phyloP scores from a whole-genome alignment of 352 stramenopile genomes.

The Aphanomyces cochlioides region DNA sequence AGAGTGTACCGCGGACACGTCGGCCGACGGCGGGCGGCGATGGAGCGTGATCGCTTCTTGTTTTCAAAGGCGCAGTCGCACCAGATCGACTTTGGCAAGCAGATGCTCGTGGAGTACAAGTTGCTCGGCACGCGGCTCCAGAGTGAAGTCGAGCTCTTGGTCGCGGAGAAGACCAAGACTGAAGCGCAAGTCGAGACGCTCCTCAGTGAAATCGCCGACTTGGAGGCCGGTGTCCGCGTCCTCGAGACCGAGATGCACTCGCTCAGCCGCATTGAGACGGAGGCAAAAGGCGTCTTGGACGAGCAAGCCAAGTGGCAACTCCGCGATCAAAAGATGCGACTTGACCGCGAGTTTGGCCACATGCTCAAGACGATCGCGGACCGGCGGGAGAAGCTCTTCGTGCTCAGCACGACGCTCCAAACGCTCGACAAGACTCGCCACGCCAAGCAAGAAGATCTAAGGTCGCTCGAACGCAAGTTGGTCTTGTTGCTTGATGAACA shows the following conservation, averaged over 20 bases:
- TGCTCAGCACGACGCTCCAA: slow-evolving; percentile 84
- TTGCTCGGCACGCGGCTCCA: slow-evolving; percentile 92
- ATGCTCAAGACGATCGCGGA: slow-evolving; percentile 93
- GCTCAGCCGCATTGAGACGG: slow-evolving; percentile 87
- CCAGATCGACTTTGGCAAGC: slow-evolving; percentile 92
- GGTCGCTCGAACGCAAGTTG: slow-evolving; percentile 90
- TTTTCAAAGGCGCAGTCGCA: slow-evolving; percentile 92
- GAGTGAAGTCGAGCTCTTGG: slow-evolving; percentile 89
- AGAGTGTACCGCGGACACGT: slow-evolving; percentile 83
- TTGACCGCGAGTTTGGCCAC: slow-evolving; percentile 92
- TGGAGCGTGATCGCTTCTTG: slow-evolving; percentile 92
- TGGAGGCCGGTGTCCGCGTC: slow-evolving; percentile 87
- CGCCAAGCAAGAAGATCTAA: slow-evolving; percentile 91
- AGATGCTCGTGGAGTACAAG: slow-evolving; percentile 96
- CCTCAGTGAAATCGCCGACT: slow-evolving; percentile 91
- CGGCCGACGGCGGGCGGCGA: slow-evolving; percentile 64
- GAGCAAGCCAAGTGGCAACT: slow-evolving; percentile 83
- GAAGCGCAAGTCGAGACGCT: slow-evolving; percentile 87
- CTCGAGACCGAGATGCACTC: slow-evolving; percentile 93
- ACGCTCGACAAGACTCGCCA: slow-evolving; percentile 82
- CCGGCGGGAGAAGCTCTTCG: slow-evolving; percentile 83
- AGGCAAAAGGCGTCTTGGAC: slow-evolving; percentile 78
- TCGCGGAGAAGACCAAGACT: slow-evolving; percentile 82
- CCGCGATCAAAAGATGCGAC: slow-evolving; percentile 90
- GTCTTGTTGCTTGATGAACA: slow-evolving; percentile 94